These are phyloP conservation scores for Echria macrotheca DNA, from an alignment of 495 filamentous ascomycete species.

Conservation along the genomic window DNA sequence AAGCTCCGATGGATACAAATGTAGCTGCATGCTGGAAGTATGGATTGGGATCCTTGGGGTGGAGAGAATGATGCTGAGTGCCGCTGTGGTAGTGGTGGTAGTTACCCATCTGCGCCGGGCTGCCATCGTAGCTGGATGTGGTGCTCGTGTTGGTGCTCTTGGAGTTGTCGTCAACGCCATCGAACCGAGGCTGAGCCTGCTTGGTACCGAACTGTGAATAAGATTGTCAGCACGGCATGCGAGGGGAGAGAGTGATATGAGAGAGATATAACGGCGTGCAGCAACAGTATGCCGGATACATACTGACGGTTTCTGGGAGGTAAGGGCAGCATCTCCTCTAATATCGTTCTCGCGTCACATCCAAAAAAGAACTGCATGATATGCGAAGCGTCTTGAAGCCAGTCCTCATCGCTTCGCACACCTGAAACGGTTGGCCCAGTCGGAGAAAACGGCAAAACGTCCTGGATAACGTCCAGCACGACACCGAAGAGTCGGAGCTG, in stretches of 20 bases:
- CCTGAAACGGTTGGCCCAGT: too few species aligned
- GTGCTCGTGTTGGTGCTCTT: slow-evolving; percentile 26
- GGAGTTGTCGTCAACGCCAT: slow-evolving; percentile 28
- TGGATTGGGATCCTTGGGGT: slow-evolving; percentile 27
- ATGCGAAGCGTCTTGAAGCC: too few species aligned
- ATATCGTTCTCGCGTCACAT: too few species aligned
- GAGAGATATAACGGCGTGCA: too few species aligned
- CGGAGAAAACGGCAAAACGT: too few species aligned
- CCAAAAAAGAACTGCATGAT: too few species aligned
- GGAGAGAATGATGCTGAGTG: slow-evolving; percentile 37
- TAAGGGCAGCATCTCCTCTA: too few species aligned
- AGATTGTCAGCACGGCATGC: slow-evolving; percentile 16
- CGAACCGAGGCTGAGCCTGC: slow-evolving; percentile 32
- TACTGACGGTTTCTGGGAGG: too few species aligned
- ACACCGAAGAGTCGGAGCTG: too few species aligned
- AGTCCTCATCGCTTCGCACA: too few species aligned
- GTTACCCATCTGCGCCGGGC: slow-evolving; percentile 28
- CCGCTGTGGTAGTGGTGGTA: slow-evolving; percentile 26
- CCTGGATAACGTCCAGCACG: too few species aligned
- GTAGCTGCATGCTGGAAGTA: slow-evolving; percentile 26
- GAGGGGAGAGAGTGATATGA: neutral
- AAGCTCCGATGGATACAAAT: slow-evolving; percentile 23
- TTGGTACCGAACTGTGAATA: slow-evolving; percentile 44
- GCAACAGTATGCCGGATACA: too few species aligned
- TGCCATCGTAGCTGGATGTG: slow-evolving; percentile 33